Conservation (phyloP, 208 protist genomes). For the Wallacemonas sp. region DNA sequence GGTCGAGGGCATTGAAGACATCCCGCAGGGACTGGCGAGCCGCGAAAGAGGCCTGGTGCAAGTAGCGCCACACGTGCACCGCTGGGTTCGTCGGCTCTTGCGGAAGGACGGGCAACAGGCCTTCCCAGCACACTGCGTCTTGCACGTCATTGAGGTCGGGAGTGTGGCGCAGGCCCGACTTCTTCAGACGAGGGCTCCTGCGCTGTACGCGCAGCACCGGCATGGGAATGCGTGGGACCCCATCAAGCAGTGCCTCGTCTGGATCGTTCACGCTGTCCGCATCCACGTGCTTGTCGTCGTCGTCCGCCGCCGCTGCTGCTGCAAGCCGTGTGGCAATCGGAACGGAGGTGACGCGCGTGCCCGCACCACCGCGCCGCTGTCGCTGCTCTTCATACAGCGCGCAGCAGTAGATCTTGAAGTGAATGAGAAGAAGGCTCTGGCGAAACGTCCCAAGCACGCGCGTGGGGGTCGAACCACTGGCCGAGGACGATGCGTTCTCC, state of each 20-base stretch:
- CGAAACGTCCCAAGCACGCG: conserved; percentile 72
- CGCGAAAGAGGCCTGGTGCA: conserved; percentile 40
- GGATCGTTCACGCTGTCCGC: not conserved
- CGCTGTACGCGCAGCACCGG: conserved; percentile 63
- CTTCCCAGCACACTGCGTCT: conserved; percentile 55
- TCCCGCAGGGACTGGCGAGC: conserved; percentile 62
- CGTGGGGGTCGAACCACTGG: not conserved
- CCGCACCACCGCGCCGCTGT: conserved; percentile 12
- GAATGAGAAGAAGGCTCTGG: conserved; percentile 71
- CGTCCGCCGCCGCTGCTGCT: not conserved
- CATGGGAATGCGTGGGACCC: conserved; percentile 45
- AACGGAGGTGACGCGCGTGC: conserved; percentile 13
- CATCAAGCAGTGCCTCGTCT: not conserved
- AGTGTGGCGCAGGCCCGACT: conserved; percentile 15
- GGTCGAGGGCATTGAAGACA: conserved; percentile 59
- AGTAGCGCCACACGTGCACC: conserved; percentile 45
- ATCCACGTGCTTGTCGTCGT: not conserved
- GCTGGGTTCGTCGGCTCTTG: conserved; percentile 26
- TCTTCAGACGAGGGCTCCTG: conserved; percentile 20
- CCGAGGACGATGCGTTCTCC: not conserved
- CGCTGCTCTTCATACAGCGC: conserved; percentile 72
- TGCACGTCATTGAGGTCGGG: conserved; percentile 30
- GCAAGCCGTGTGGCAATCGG: not conserved
- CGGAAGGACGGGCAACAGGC: conserved; percentile 42
- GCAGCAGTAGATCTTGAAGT: conserved; percentile 78